Base-by-base conservation (phyloP, 805 yeast species). In the Isabelozyma heimii region DNA sequence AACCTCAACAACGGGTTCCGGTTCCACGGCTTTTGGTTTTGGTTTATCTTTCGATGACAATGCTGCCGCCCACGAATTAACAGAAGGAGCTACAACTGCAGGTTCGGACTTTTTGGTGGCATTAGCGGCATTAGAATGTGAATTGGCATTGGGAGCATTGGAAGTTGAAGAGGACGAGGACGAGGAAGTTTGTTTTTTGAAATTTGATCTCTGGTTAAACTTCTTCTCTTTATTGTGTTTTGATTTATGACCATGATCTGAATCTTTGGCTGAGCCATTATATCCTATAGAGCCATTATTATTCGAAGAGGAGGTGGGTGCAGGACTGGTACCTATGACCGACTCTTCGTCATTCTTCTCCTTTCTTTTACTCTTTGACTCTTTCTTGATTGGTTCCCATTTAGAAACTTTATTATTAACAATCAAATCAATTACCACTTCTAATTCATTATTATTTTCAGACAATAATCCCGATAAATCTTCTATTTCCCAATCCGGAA, bases 311-410 rank as follows among this genome's bases (percentile, higher is more conserved):
- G 45, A 46, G 8, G 42, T 42, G 28, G 42, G 27, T 26, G 39
- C 41, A n/a, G 43, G 42, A 28, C 13, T 50, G 26, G 49, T 10
- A 14, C 20, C 48, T 39, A 46, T 47, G 38, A 45, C 46, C 16
- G 49, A 42, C 12, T 54, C 57, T 27, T 58, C 62, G 8, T 51
- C 55, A 47, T 51, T 55, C 37, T 57, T 53, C 26, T 66, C 72
- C 54, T 67, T 65, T 73, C 67, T 81, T 58, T 68, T 68, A 48
- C 60, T 58, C 70, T 78, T 75, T 49, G 80, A 81, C 67, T 84
- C 87, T 42, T 87, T 87, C 69, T 84, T 85, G 54, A 89, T 96
- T 59, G 91, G 94, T 64, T 90, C 97, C 97, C 98, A 92, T 69
- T 87, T 89, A 57, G 87, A 79, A 37, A 89, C 95, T 60, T 87